Conservation (phyloP, 176 grass and related monocot genomes). For the maize (Zea mays) region DNA sequence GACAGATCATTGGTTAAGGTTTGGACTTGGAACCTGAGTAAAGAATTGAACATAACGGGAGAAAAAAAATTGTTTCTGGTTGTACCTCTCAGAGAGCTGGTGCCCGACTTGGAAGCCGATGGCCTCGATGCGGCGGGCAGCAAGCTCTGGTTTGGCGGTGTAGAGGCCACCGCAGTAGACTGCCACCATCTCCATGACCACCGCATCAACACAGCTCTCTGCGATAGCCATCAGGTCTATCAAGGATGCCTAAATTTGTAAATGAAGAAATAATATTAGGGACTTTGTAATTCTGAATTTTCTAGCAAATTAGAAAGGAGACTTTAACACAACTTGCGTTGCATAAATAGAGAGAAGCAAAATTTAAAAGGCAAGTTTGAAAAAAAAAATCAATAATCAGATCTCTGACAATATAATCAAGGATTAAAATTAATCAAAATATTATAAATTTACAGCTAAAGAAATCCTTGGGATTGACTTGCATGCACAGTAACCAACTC, state of each 20-base stretch:
- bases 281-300: neutral
- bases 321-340: neutral
- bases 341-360: neutral
- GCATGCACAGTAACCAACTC: neutral
- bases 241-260: neutral
- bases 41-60: neutral
- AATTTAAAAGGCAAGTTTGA: neutral
- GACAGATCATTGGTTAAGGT: neutral
- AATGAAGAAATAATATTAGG: neutral
- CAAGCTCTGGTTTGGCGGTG: conserved; percentile 78
- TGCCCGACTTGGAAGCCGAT: conserved; percentile 96
- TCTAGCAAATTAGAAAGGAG: neutral
- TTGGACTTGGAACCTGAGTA: neutral
- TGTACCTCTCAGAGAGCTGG: conserved; percentile 88
- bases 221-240: conserved; percentile 28
- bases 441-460: neutral
- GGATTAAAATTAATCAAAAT: neutral
- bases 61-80: neutral
- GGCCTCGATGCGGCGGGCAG: conserved; percentile 90
- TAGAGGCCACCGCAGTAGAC: conserved; percentile 83
- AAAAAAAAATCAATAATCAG: neutral
- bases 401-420: neutral
- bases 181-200: conserved; percentile 94
- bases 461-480: neutral
- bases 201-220: conserved; percentile 78